Percentiles rank a stretch among this genome's conserved stretches.
Conservation (phyloP, 2,329 filamentous ascomycete genomes). For the Aspergillus novofumigatus region DNA sequence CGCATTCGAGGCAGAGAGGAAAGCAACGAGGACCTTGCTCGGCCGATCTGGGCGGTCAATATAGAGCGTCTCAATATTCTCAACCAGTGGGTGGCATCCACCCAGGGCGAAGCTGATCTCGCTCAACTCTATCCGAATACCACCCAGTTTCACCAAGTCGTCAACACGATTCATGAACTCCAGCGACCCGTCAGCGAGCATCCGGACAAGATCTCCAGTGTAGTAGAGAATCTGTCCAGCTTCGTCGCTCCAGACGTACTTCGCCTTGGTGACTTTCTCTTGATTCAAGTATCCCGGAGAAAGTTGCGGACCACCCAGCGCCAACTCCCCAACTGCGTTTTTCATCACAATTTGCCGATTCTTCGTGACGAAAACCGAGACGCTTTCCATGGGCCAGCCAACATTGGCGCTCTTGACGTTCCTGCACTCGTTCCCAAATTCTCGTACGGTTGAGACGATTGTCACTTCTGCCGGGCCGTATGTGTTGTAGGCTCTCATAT, state of each 20-base stretch:
- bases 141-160: conserved; percentile 25
- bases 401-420: conserved; percentile 27
- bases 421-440: conserved; percentile 24
- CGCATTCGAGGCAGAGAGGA: conserved; percentile 24
- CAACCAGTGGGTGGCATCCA: conserved; percentile 25
- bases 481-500: conserved; percentile 34
- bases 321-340: conserved; percentile 27
- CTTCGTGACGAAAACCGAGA: conserved; percentile 28
- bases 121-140: conserved; percentile 25
- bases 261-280: conserved; percentile 24
- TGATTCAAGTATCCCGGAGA: conserved; percentile 28
- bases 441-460: conserved; percentile 28
- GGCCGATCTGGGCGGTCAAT: conserved; percentile 29
- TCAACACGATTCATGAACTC: conserved; percentile 26
- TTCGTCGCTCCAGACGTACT: conserved; percentile 29
- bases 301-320: conserved; percentile 27
- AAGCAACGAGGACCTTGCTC: conserved; percentile 32
- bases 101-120: conserved; percentile 32
- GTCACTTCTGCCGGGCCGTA: conserved; percentile 40
- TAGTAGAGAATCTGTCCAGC: conserved; percentile 24
- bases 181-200: conserved; percentile 22
- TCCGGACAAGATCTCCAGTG: conserved; percentile 31
- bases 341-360: conserved; percentile 22
- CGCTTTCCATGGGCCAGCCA: conserved; percentile 28
- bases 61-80: conserved; percentile 31